A percentile compares a stretch with the other conserved stretches of the same genome.
Evolutionary conservation across 1,139 yeast genomes (phyloP).

Genomic region (Yamadazyma atlantica): DNA sequence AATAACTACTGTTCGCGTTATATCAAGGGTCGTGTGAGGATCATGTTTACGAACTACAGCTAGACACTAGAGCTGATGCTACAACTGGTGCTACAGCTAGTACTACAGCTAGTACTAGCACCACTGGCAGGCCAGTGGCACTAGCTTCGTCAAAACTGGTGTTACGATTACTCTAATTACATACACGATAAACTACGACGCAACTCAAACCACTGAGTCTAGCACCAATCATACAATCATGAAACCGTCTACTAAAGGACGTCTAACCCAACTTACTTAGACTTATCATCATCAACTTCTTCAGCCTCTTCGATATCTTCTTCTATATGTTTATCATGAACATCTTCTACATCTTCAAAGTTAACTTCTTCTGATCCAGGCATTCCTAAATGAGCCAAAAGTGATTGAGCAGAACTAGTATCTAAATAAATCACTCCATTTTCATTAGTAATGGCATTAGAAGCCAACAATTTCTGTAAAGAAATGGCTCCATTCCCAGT

Average conservation of each 20-base stretch:
- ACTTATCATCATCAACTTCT: background rate
- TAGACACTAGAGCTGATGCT: too few species aligned
- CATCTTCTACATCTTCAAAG: slow-evolving; percentile 22
- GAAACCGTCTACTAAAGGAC: too few species aligned
- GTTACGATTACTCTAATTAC: background rate
- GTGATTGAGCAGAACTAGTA: slow-evolving; percentile 47
- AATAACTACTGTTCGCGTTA: background rate
- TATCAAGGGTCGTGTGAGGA: too few species aligned
- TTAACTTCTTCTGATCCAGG: slow-evolving; percentile 27
- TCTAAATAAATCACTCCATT: slow-evolving; percentile 58
- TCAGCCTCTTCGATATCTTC: slow-evolving; percentile 21
- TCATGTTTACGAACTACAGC: too few species aligned
- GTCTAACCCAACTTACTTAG: too few species aligned
- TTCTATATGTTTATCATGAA: slow-evolving; percentile 25
- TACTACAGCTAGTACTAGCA: too few species aligned
- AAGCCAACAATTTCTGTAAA: slow-evolving; percentile 51
- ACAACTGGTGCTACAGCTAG: too few species aligned
- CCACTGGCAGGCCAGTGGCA: background rate
- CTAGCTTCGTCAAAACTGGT: too few species aligned
- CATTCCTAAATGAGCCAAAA: slow-evolving; percentile 52
- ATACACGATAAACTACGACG: too few species aligned
- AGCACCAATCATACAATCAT: too few species aligned
- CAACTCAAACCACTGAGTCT: background rate
- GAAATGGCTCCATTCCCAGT: slow-evolving; percentile 46
- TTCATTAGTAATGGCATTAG: slow-evolving; percentile 53